Conservation (phyloP, 2,329 filamentous ascomycete species). For the Paraphoma chrysanthemicola region DNA sequence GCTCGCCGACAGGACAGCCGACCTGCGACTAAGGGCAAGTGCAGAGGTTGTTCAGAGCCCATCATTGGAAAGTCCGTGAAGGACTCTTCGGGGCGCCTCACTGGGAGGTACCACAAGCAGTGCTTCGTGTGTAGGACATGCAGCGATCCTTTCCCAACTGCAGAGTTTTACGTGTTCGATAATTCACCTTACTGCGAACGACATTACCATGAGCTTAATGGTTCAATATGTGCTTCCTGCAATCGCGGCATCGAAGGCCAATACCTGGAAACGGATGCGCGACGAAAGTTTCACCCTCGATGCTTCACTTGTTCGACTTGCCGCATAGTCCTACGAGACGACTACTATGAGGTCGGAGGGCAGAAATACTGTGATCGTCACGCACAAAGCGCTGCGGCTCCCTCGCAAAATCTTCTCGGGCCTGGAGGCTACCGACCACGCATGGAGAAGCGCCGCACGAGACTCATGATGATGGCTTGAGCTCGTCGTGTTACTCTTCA, state of each 20-base stretch:
- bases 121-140: conserved; percentile 94
- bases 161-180: conserved; percentile 89
- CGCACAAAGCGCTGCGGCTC: conserved; percentile 66
- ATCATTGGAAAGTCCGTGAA: conserved; percentile 94
- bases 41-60: conserved; percentile 78
- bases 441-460: conserved; percentile 58
- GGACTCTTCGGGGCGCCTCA: conserved; percentile 88
- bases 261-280: conserved; percentile 82
- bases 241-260: conserved; percentile 89
- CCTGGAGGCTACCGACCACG: conserved; percentile 44
- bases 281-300: conserved; percentile 81
- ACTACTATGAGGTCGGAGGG: conserved; percentile 89
- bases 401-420: conserved; percentile 47
- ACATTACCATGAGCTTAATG: conserved; percentile 92
- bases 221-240: conserved; percentile 82
- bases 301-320: conserved; percentile 90
- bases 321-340: conserved; percentile 73
- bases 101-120: conserved; percentile 90
- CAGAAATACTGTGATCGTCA: conserved; percentile 86
- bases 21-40: conserved; percentile 70
- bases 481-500: conserved; percentile 6
- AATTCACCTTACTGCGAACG: conserved; percentile 89
- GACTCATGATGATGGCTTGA: conserved; percentile 59
- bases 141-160: conserved; percentile 78
- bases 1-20: conserved; percentile 24